A percentile compares a stretch with the other conserved stretches of the same genome.
Evolutionary conservation across 257 asterid species (phyloP).

Genomic region (Buddleja alternifolia): DNA sequence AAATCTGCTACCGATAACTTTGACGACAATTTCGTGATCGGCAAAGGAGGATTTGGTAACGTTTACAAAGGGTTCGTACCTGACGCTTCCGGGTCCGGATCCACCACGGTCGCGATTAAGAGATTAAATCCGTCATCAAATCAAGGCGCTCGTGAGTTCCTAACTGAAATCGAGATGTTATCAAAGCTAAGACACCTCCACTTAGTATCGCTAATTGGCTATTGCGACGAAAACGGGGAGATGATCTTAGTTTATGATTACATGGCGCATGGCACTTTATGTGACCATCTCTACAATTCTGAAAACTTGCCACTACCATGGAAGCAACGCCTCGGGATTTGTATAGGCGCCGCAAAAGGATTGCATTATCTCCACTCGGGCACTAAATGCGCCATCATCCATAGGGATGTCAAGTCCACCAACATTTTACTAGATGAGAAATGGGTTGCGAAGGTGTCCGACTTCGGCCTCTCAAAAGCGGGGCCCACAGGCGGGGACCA

Average conservation of each 20-base stretch:
- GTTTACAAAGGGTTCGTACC: conserved; percentile 36
- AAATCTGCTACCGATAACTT: conserved; percentile 38
- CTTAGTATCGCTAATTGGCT: conserved; percentile 49
- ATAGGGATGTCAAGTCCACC: conserved; percentile 52
- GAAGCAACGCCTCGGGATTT: conserved; percentile 50
- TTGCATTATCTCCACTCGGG: conserved; percentile 54
- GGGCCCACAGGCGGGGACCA: conserved; percentile 31
- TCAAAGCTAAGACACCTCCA: conserved; percentile 41
- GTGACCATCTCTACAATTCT: conserved; percentile 48
- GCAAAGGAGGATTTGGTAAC: conserved; percentile 43
- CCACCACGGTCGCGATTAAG: conserved; percentile 39
- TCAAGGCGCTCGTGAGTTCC: conserved; percentile 41
- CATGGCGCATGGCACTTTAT: conserved; percentile 51
- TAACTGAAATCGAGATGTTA: conserved; percentile 45
- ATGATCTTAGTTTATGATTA: conserved; percentile 53
- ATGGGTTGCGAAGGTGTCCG: conserved; percentile 47
- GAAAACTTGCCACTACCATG: conserved; percentile 38
- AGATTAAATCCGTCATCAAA: conserved; percentile 39
- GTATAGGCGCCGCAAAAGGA: conserved; percentile 49
- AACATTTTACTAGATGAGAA: conserved; percentile 50
- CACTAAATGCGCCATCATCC: conserved; percentile 46
- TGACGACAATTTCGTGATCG: conserved; percentile 37
- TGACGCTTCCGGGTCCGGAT: conserved; percentile 22
- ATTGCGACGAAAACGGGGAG: conserved; percentile 44
- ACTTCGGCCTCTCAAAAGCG: conserved; percentile 47